Evolutionary conservation across 208 protist genomes (phyloP).

Genomic region (Jaenimonas drosophilae): DNA sequence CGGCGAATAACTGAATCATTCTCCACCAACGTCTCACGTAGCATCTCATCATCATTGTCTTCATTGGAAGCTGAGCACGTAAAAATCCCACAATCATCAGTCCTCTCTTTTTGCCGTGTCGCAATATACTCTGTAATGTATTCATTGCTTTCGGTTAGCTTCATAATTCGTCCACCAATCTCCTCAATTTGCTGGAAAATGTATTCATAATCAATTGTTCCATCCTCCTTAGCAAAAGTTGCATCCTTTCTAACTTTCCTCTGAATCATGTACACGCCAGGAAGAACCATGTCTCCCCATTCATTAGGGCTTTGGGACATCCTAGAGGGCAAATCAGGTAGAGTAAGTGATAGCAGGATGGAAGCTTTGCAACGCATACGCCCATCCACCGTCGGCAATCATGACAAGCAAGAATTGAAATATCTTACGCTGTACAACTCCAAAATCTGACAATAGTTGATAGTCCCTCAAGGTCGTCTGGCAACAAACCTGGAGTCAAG

Average conservation of each 20-base stretch:
- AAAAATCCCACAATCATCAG: background rate
- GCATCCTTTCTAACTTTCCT: slow-evolving; percentile 3
- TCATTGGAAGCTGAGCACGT: background rate
- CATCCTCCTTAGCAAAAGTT: slow-evolving; percentile 7
- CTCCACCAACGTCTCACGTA: slow-evolving; percentile 25
- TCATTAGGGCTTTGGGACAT: no score
- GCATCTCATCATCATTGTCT: slow-evolving; percentile 15
- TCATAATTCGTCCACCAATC: slow-evolving; percentile 30
- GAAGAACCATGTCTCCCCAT: slow-evolving; percentile 70
- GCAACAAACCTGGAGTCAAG: no score
- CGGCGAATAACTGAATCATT: slow-evolving; percentile 22
- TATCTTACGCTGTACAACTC: no score
- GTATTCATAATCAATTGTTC: slow-evolving; percentile 36
- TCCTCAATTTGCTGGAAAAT: slow-evolving; percentile 54
- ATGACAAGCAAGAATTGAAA: no score
- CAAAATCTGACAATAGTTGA: no score
- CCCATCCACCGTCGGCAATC: no score
- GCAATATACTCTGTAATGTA: slow-evolving; percentile 39
- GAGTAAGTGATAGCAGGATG: no score
- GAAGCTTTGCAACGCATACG: no score
- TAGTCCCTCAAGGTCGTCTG: no score
- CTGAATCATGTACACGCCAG: slow-evolving; percentile 77
- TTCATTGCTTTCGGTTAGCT: slow-evolving; percentile 47
- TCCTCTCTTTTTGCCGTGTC: background rate
- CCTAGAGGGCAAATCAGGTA: no score